Percentiles rank a stretch among this genome's conserved stretches.
These are phyloP conservation scores for Lasiodiplodia sp. DNA, from an alignment of 2,329 filamentous ascomycete species.

Conservation along the genomic window DNA sequence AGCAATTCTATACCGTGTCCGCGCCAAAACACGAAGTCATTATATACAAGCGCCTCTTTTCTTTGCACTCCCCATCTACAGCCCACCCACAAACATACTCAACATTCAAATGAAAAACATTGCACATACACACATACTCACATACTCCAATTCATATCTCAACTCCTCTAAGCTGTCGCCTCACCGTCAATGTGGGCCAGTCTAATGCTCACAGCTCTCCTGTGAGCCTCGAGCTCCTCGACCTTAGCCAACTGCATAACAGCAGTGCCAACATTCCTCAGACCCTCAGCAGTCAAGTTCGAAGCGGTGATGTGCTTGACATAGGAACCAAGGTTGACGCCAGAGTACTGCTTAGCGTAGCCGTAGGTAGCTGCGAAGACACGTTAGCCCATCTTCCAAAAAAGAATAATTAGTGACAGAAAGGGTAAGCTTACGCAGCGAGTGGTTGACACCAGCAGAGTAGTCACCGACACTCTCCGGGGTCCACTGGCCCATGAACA, in stretches of 20 bases:
- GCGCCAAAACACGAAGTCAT: slow-evolving; percentile 11
- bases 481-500: slow-evolving; percentile 96
- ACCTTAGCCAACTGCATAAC: slow-evolving; percentile 96
- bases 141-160: too few relatives aligned
- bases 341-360: slow-evolving; percentile 97
- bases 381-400: neutral
- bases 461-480: slow-evolving; percentile 98
- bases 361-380: slow-evolving; percentile 81
- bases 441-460: slow-evolving; percentile 97
- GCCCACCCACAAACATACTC: neutral
- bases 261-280: slow-evolving; percentile 83
- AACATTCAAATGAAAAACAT: neutral
- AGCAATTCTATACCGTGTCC: slow-evolving; percentile 12
- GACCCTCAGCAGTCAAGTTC: slow-evolving; percentile 83
- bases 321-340: slow-evolving; percentile 94
- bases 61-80: neutral
- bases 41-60: slow-evolving; percentile 26
- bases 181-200: slow-evolving; percentile 47
- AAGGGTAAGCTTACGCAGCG: slow-evolving; percentile 73
- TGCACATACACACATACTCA: neutral
- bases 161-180: neutral
- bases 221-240: slow-evolving; percentile 93
- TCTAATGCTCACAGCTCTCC: slow-evolving; percentile 73
- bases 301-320: slow-evolving; percentile 98
- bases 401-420: neutral